Percentiles rank a stretch among this genome's conserved stretches.
phyloP scores from a whole-genome alignment of 768 basidiomycete genomes.

The Lactifluus rugatus region DNA sequence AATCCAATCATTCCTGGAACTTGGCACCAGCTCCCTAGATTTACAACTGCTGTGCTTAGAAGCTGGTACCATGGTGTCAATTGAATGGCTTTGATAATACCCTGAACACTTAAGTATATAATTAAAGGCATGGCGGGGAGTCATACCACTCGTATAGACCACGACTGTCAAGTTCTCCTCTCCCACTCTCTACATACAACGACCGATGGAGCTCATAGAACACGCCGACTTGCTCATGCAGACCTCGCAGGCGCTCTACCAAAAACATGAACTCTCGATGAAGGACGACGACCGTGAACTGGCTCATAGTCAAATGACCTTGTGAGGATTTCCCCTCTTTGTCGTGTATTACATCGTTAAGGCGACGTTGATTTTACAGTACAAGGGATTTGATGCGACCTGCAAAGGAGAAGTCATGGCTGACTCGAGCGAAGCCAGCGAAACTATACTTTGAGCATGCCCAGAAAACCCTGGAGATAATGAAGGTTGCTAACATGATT shows the following conservation, averaged over 20 bases:
- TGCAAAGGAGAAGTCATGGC: not conserved
- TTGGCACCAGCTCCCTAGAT: too few relatives aligned
- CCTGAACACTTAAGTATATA: not conserved
- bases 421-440: not conserved
- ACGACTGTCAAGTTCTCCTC: not conserved
- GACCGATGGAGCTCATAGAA: not conserved
- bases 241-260: not conserved
- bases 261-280: not conserved
- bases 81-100: too few relatives aligned
- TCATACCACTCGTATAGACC: too few relatives aligned
- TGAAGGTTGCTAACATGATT: not conserved
- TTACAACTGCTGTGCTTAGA: too few relatives aligned
- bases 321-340: not conserved
- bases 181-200: not conserved
- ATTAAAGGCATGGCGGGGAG: too few relatives aligned
- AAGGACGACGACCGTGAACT: not conserved
- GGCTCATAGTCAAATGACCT: not conserved
- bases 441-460: not conserved
- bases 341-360: not conserved
- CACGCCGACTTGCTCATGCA: not conserved
- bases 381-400: not conserved
- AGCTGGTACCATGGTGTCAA: too few relatives aligned
- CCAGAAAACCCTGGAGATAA: not conserved
- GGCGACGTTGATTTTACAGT: not conserved
- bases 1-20: too few relatives aligned